Evolutionary conservation across 192 early-diverging fungal genomes (phyloP), one percentile per base, ranked within the genome.

Genomic region (Coemansia sp.): DNA sequence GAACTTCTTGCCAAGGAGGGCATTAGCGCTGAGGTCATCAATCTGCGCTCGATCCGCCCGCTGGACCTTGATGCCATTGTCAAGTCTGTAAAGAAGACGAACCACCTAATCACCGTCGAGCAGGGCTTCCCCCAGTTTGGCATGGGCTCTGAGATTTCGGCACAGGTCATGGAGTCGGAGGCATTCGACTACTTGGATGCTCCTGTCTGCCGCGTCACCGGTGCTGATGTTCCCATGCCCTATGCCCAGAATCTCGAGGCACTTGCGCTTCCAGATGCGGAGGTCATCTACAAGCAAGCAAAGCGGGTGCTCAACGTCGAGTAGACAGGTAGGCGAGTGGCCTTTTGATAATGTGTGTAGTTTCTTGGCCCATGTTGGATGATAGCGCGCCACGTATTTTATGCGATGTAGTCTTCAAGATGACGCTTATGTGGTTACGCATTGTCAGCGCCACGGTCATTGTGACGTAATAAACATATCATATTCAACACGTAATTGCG

Each of bases 191-290:
- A 95, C 80, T 88, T 99, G 43, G 95, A 99, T 87, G 92, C 95
- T 39, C 97, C 97, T 12, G 88, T 99, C 50, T 83, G 84, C 82
- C 90, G 97, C 74, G 85, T 99, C 38, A 94, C 95, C 49, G 95
- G 95, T 80, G 97, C 97, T 70, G 97, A 99, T 84, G 88, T 97
- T 63, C 97, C 97, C 54, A 99, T 94, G 79, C 95, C 97, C 58
- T 99, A 98, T 76, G 95, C 97, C 51, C 80, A 86, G 71, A 98
- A 97, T 90, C 88, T 99, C 63, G 97, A 99, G 85, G 75, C 70
- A n/a, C 88, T 92, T 48, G 84, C 92, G 57, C 90, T 96, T 76
- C 97, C 97, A 55, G 88, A 89, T 63, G 83, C 88, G 38, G 87
- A 92, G 71, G 86, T 89, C 73, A 94, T 99, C 71, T 88, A 88